Conservation (phyloP, 1,284 basidiomycete species). For the Ustilago esculenta region DNA sequence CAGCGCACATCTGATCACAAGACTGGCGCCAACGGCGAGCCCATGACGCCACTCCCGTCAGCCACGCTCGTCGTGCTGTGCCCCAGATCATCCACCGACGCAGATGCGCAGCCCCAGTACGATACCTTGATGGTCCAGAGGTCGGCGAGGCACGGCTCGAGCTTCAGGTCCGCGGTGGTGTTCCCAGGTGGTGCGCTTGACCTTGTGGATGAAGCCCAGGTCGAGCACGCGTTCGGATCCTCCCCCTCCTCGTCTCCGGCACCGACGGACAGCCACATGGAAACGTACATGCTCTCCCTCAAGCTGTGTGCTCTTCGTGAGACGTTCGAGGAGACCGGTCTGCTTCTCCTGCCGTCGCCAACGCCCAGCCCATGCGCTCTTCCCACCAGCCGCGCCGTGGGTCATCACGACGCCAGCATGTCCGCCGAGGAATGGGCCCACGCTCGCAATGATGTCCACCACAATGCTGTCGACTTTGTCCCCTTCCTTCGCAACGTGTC, state of each 20-base stretch:
- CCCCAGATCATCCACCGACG: slow-evolving; percentile 21
- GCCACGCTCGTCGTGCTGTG: slow-evolving; percentile 60
- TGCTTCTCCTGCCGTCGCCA: slow-evolving; percentile 51
- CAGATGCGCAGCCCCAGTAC: slow-evolving; percentile 12
- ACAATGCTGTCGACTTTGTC: slow-evolving; percentile 53
- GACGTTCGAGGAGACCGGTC: slow-evolving; percentile 61
- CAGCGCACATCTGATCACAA: slow-evolving; percentile 53
- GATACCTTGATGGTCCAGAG: slow-evolving; percentile 59
- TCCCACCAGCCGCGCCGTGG: slow-evolving; percentile 53
- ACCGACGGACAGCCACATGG: slow-evolving; percentile 1
- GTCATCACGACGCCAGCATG: slow-evolving; percentile 53
- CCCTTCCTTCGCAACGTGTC: slow-evolving; percentile 49
- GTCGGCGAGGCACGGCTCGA: slow-evolving; percentile 51
- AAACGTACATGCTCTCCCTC: slow-evolving; percentile 47
- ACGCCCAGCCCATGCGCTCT: slow-evolving; percentile 15
- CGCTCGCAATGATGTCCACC: slow-evolving; percentile 55
- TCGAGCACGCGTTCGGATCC: slow-evolving; percentile 21
- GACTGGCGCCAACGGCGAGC: slow-evolving; percentile 50
- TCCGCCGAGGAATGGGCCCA: slow-evolving; percentile 49
- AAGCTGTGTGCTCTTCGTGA: slow-evolving; percentile 58
- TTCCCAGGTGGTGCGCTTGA: slow-evolving; percentile 62
- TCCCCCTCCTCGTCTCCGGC: neutral
- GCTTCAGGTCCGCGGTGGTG: slow-evolving; percentile 61
- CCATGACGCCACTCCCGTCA: slow-evolving; percentile 60
- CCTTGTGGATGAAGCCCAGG: slow-evolving; percentile 43